These are phyloP conservation scores for Cryphonectria parasitica DNA, from an alignment of 2,329 filamentous ascomycete species.

Conservation along the genomic window DNA sequence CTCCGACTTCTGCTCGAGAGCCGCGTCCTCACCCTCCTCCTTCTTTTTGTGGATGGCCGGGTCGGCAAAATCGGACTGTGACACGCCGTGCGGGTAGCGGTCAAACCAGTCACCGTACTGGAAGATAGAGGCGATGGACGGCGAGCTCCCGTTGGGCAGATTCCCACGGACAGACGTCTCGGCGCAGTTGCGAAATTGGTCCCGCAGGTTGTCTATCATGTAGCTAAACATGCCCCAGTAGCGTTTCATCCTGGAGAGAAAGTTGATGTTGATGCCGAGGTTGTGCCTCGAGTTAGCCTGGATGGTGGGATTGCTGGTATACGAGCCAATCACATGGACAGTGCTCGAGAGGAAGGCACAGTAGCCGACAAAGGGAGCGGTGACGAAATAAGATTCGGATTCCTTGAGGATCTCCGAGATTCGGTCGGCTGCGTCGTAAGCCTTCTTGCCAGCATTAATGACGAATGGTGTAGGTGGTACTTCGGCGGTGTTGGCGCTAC, in stretches of 20 bases:
- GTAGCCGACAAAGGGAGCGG: conserved; percentile 92
- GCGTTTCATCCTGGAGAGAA: conserved; percentile 91
- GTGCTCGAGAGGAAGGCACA: conserved; percentile 92
- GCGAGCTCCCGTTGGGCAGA: conserved; percentile 37
- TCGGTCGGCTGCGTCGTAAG: conserved; percentile 81
- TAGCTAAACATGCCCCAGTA: conserved; percentile 99
- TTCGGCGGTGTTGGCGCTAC: conserved; percentile 64
- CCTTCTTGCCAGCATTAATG: conserved; percentile 72
- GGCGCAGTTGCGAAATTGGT: conserved; percentile 82
- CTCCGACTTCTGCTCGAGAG: conserved; percentile 85
- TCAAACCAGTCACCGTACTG: conserved; percentile 99
- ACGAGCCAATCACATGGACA: conserved; percentile 91
- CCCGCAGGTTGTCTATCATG: conserved; percentile 89
- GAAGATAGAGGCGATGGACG: conserved; percentile 68
- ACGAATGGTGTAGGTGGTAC: conserved; percentile 80
- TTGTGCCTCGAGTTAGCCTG: conserved; percentile 82
- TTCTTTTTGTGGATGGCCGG: conserved; percentile 69
- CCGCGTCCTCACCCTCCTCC: conserved; percentile 83
- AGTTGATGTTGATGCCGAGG: conserved; percentile 84
- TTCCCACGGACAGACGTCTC: conserved; percentile 75
- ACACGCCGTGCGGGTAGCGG: conserved; percentile 89
- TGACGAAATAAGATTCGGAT: conserved; percentile 72
- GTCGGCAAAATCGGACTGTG: conserved; percentile 81
- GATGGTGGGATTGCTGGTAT: conserved; percentile 78
- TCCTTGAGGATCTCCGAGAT: conserved; percentile 86